These are phyloP conservation scores for Trichosporon coremiiforme DNA, from an alignment of 1,284 basidiomycete genomes.

Conservation along the genomic window DNA sequence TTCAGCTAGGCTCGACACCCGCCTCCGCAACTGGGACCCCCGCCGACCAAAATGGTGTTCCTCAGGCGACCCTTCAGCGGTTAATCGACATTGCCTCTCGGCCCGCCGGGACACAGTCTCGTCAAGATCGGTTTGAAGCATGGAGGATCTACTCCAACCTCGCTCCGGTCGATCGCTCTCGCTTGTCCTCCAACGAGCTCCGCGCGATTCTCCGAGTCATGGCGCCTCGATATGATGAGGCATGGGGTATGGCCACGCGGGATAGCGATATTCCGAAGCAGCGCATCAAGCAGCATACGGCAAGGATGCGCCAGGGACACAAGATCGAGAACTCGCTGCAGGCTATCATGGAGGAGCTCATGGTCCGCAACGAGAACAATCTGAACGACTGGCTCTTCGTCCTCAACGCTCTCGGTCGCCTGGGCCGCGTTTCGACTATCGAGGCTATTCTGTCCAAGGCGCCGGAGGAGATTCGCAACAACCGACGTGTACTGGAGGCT, in stretches of 20 bases:
- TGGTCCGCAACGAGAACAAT: constrained; percentile 15
- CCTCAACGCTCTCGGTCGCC: constrained; percentile 21
- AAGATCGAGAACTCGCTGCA: constrained; percentile 25
- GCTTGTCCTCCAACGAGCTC: constrained; percentile 21
- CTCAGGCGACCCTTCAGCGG: not conserved
- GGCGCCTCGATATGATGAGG: constrained; percentile 27
- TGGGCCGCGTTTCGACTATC: constrained; percentile 22
- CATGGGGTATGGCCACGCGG: constrained; percentile 8
- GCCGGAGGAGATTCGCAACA: constrained; percentile 19
- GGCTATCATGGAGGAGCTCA: constrained; percentile 25
- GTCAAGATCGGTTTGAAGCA: not conserved
- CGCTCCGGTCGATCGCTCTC: constrained; percentile 19
- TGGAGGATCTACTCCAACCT: constrained; percentile 21
- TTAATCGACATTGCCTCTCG: constrained; percentile 1
- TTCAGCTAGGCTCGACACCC: not conserved
- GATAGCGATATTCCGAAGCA: not conserved
- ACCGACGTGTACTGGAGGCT: constrained; percentile 16
- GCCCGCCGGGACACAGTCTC: not conserved
- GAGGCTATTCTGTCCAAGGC: constrained; percentile 23
- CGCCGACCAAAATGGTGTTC: not conserved
- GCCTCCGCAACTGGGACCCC: not conserved
- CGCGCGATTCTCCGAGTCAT: constrained; percentile 25
- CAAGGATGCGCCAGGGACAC: constrained; percentile 7
- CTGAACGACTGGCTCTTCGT: constrained; percentile 30
- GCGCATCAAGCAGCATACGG: constrained; percentile 1